These are phyloP conservation scores for Acanthamoeba triangularis DNA, from an alignment of 208 protist species.

Conservation along the genomic window DNA sequence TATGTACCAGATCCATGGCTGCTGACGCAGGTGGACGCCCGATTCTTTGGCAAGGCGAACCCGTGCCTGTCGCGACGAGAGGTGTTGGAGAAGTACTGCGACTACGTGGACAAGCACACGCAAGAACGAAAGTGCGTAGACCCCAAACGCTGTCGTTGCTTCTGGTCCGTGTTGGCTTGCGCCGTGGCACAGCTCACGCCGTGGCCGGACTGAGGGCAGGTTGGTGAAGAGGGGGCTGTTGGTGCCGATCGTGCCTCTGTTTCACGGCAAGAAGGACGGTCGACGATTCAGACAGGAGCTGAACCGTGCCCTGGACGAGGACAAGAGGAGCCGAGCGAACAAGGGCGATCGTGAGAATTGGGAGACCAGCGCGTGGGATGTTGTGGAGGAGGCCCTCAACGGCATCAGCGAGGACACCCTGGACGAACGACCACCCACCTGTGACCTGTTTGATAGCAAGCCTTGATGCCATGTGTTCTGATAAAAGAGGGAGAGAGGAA, in stretches of 20 bases:
- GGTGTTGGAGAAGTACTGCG: conserved; percentile 9
- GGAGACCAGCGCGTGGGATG: not conserved
- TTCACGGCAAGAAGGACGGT: conserved; percentile 2
- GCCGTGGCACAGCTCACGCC: too few relatives aligned
- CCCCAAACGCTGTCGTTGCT: not conserved
- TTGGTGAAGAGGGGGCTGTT: not conserved
- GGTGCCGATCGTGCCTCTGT: conserved; percentile 2
- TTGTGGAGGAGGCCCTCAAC: not conserved
- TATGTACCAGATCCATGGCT: not conserved
- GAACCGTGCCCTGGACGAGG: not conserved
- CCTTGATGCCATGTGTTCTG: too few relatives aligned
- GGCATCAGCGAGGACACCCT: not conserved
- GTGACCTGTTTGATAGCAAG: not conserved
- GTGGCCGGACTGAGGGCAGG: not conserved
- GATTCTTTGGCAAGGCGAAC: conserved; percentile 6
- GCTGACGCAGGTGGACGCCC: conserved; percentile 13
- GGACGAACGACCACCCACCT: not conserved
- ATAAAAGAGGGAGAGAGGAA: too few relatives aligned
- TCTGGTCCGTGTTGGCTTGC: not conserved
- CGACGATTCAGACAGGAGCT: conserved; percentile 9
- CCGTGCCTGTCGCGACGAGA: conserved; percentile 7
- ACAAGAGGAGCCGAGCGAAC: not conserved
- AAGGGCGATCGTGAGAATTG: not conserved
- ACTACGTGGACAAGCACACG: not conserved
- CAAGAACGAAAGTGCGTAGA: not conserved